These are phyloP conservation scores for Bipolaris victoriae DNA, from an alignment of 2,329 filamentous ascomycete genomes.

Conservation along the genomic window DNA sequence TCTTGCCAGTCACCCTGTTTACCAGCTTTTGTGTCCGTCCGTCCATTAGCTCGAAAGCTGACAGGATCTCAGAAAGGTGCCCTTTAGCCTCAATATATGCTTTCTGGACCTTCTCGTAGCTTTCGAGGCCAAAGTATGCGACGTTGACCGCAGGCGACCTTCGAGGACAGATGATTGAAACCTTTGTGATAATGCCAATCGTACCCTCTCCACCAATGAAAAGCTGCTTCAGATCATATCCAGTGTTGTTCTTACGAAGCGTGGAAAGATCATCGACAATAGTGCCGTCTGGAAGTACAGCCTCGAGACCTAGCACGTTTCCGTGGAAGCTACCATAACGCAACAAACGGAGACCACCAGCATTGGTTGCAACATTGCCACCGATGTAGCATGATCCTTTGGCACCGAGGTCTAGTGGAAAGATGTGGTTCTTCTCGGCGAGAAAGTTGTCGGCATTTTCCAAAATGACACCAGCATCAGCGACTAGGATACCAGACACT, in stretches of 20 bases:
- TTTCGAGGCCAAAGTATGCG: conserved; percentile 89
- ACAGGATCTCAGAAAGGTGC: conserved; percentile 92
- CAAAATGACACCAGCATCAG: conserved; percentile 88
- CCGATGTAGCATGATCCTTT: conserved; percentile 97
- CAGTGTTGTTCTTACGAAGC: conserved; percentile 97
- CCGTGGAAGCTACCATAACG: conserved; percentile 95
- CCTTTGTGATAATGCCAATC: conserved; percentile 88
- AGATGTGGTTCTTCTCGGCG: conserved; percentile 82
- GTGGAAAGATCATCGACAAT: conserved; percentile 87
- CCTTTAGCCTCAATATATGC: conserved; percentile 89
- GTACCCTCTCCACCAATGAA: conserved; percentile 97
- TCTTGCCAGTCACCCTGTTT: conserved; percentile 72
- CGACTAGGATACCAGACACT: conserved; percentile 86
- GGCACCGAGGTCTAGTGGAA: conserved; percentile 94
- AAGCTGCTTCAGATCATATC: conserved; percentile 95
- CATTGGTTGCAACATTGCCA: conserved; percentile 94
- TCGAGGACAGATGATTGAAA: conserved; percentile 89
- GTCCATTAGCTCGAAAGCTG: conserved; percentile 98
- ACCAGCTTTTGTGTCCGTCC: conserved; percentile 71
- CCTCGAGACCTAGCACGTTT: conserved; percentile 89
- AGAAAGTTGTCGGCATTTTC: conserved; percentile 88
- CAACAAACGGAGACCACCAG: conserved; percentile 85
- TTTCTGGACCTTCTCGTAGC: conserved; percentile 84
- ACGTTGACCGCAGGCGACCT: conserved; percentile 89
- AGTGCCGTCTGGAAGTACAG: conserved; percentile 90